Conservation (phyloP, 495 filamentous ascomycete genomes). For the Articulospora tetracladia region DNA sequence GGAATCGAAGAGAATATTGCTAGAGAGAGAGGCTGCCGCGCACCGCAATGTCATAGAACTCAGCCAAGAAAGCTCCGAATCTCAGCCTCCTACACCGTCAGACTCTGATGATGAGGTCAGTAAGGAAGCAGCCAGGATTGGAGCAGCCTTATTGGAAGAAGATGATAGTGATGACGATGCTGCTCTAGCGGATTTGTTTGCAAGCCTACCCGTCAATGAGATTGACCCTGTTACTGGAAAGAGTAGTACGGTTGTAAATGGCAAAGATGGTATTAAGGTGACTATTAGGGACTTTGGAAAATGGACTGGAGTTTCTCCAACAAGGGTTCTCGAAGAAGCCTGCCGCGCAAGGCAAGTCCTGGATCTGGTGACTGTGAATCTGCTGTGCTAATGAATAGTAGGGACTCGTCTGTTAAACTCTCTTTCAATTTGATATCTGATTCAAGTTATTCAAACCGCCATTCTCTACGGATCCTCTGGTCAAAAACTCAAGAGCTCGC, state of each 20-base stretch:
- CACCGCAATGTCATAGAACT: constrained; percentile 19
- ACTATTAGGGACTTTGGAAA: constrained; percentile 81
- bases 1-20: constrained; percentile 58
- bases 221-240: constrained; percentile 48
- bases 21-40: constrained; percentile 54
- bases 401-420: constrained; percentile 64
- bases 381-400: constrained; percentile 27
- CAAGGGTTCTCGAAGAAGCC: constrained; percentile 76
- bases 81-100: constrained; percentile 17
- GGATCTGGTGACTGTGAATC: background rate
- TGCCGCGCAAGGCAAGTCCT: constrained; percentile 69
- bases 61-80: constrained; percentile 29
- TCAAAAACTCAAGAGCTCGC: constrained; percentile 67
- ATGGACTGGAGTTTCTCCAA: constrained; percentile 65
- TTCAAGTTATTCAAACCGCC: constrained; percentile 68
- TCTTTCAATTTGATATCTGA: constrained; percentile 64
- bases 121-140: constrained; percentile 46
- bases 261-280: constrained; percentile 46
- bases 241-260: constrained; percentile 45
- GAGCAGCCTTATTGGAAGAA: constrained; percentile 44
- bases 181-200: constrained; percentile 54
- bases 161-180: constrained; percentile 50
- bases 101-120: constrained; percentile 43
- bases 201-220: constrained; percentile 64
- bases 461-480: constrained; percentile 73